Percentiles rank a stretch among this genome's conserved stretches.
Conservation (phyloP, 495 filamentous ascomycete genomes). For the Neurospora terricola region DNA sequence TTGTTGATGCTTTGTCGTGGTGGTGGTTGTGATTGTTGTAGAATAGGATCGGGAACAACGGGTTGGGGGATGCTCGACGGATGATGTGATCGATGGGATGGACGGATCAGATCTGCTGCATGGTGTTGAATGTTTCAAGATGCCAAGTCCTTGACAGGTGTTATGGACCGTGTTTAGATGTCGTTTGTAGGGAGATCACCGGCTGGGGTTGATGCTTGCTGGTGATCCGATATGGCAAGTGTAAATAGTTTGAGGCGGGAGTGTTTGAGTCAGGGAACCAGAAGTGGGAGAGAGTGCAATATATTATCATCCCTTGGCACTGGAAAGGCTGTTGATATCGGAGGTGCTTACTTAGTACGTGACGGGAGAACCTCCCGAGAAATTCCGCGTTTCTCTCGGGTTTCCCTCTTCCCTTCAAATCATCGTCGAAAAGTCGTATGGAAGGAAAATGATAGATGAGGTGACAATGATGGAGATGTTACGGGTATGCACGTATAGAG, state of each 20-base stretch:
- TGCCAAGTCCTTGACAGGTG: not conserved
- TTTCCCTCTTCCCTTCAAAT: not conserved
- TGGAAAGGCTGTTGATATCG: not conserved
- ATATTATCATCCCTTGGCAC: not conserved
- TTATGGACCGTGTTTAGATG: not conserved
- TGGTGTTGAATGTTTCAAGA: not conserved
- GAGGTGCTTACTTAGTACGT: not conserved
- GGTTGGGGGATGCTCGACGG: not conserved
- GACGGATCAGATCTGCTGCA: not conserved
- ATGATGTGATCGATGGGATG: not conserved
- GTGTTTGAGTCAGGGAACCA: not conserved
- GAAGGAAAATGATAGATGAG: not conserved
- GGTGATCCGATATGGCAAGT: not conserved
- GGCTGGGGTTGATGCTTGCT: not conserved
- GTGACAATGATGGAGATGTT: not conserved
- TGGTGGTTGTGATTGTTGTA: not conserved
- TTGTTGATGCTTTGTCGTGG: not conserved
- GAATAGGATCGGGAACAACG: not conserved
- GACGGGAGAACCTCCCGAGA: not conserved
- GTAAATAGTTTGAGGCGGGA: not conserved
- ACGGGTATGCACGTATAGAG: not conserved
- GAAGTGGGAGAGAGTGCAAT: not conserved
- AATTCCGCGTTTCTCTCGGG: not conserved
- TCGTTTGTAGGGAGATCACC: not conserved
- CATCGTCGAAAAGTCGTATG: not conserved